Percentiles rank a stretch among this genome's conserved stretches.
Conservation (phyloP, 1,284 basidiomycete species). For the Rhodotorula sp. region DNA sequence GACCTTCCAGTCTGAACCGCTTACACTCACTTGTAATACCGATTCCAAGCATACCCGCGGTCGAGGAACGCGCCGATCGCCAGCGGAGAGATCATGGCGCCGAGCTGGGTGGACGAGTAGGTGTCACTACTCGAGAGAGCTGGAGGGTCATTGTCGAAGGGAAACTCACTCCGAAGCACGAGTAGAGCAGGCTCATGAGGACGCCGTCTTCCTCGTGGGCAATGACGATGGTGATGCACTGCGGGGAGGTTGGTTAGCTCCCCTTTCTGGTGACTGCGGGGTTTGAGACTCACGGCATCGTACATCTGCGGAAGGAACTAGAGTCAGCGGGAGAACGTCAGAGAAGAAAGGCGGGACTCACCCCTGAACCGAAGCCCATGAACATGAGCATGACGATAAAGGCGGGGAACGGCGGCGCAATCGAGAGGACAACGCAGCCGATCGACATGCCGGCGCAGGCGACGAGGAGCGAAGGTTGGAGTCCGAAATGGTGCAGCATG, state of each 20-base stretch:
- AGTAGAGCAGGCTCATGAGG: constrained; percentile 28
- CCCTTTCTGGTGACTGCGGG: no score
- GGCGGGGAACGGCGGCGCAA: constrained; percentile 30
- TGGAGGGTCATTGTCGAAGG: background rate
- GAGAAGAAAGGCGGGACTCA: background rate
- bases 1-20: background rate
- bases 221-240: constrained; percentile 35
- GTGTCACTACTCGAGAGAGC: background rate
- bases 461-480: constrained; percentile 17
- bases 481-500: constrained; percentile 36
- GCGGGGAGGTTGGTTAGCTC: background rate
- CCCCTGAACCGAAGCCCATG: constrained; percentile 35
- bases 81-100: constrained; percentile 34
- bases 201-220: constrained; percentile 32
- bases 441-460: constrained; percentile 10
- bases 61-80: constrained; percentile 38
- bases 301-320: background rate
- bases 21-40: constrained; percentile 20
- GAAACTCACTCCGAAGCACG: constrained; percentile 26
- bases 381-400: constrained; percentile 30
- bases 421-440: constrained; percentile 26
- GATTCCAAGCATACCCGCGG: constrained; percentile 19
- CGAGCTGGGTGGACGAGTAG: constrained; percentile 8
- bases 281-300: background rate
- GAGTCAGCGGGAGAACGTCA: background rate